Evolutionary conservation across 495 filamentous ascomycete genomes (phyloP).

Genomic region (Lichina pygmaea): DNA sequence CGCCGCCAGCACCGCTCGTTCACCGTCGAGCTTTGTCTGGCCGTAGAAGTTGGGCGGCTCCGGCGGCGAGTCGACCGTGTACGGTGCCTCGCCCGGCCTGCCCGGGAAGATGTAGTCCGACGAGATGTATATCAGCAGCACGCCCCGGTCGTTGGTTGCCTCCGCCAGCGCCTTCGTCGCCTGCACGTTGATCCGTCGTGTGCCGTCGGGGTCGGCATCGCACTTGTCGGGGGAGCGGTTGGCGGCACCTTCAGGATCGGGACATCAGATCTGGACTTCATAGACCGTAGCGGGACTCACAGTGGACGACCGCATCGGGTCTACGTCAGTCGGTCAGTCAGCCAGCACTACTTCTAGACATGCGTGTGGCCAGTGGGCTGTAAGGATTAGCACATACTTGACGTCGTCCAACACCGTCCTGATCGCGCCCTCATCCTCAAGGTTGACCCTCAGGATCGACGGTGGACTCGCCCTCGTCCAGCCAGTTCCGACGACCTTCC

Average conservation of each 20-base stretch:
- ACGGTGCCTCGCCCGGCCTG: slow-evolving; percentile 58
- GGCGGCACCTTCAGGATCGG: slow-evolving; percentile 37
- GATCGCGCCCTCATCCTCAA: slow-evolving; percentile 33
- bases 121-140: slow-evolving; percentile 71
- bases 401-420: slow-evolving; percentile 30
- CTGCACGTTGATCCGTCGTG: slow-evolving; percentile 47
- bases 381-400: slow-evolving; percentile 20
- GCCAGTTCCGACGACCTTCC: slow-evolving; percentile 65
- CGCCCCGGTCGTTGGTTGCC: slow-evolving; percentile 29
- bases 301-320: slow-evolving; percentile 63
- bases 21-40: slow-evolving; percentile 65
- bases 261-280: neutral
- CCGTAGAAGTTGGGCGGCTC: slow-evolving; percentile 70
- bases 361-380: neutral
- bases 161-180: slow-evolving; percentile 40
- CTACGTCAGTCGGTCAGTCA: slow-evolving; percentile 15
- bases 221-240: slow-evolving; percentile 74
- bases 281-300: slow-evolving; percentile 17
- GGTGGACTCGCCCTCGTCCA: slow-evolving; percentile 44
- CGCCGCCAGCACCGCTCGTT: slow-evolving; percentile 38
- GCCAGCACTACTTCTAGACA: neutral
- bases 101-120: slow-evolving; percentile 91
- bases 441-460: slow-evolving; percentile 48
- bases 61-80: slow-evolving; percentile 33
- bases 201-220: slow-evolving; percentile 49